Evolutionary conservation across 2,329 filamentous ascomycete genomes (phyloP), one percentile per base, ranked within the genome.

Genomic region (Paraconiothyrium sp.): DNA sequence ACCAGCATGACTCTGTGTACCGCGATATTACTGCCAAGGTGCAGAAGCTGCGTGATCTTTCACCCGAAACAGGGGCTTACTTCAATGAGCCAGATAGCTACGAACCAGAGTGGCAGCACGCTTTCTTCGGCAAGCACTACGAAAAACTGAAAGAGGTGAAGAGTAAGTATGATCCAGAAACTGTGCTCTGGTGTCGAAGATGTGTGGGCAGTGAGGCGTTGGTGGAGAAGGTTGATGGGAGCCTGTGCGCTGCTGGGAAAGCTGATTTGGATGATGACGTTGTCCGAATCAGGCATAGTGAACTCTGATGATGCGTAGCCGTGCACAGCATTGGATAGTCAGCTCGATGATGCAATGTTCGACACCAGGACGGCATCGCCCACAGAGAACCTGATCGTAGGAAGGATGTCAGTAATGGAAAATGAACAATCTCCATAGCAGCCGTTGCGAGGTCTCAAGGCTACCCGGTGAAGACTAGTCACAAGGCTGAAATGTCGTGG

Each of bases 131-230:
- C 0, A 39, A 52, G 0, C 55, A 67, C 37, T 76, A 75, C 59
- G 57, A 27, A 2, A 59, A 47, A 24, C 51, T 76, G 16, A 57
- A 14, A 16, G 20, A 41, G 14, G 57, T 74, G 1, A 76, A 76
- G 60, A 20, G 61, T 49, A 67, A 61, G 44, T 58, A 66, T 35
- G 74, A 76, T 62, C 65, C 72, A 4, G 10, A 35, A 7, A 63
- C 60, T 34, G 43, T 73, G 22, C 37, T 76, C 14, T 75, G 71
- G 67, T 73, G 72, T 56, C 24, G 59, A 2, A 47, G 54, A 7
- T 74, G 72, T 59, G 74, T 76, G 1, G 72, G 73, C 0, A 74
- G 74, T 52, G 73, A 76, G 58, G 63, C 20, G 5, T 66, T 66
- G 52, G 59, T 60, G 2, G 68, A 70, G 61, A 32, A 55, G 16